Percentiles rank a stretch among this genome's conserved stretches.
Evolutionary conservation across 805 yeast genomes (phyloP).

Genomic region (Sugiyamaella smithiae): DNA sequence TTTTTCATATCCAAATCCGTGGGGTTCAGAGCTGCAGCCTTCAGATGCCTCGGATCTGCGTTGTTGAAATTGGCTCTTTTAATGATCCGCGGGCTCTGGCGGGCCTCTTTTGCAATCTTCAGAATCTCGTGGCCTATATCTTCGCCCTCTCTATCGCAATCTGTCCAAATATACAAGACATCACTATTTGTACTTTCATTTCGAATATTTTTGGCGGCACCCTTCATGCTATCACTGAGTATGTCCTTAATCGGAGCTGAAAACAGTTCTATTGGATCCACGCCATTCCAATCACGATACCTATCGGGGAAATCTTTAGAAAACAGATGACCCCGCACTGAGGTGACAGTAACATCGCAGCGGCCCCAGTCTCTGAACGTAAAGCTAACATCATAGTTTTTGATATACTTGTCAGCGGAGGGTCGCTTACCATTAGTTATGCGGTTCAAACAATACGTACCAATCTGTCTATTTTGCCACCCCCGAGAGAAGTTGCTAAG

Average conservation of each 20-base stretch:
- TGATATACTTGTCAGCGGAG: slow-evolving; percentile 58
- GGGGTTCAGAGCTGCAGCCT: slow-evolving; percentile 72
- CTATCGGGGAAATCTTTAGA: slow-evolving; percentile 61
- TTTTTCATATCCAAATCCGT: slow-evolving; percentile 58
- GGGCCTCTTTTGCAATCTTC: slow-evolving; percentile 59
- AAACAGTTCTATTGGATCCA: slow-evolving; percentile 63
- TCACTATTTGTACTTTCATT: slow-evolving; percentile 60
- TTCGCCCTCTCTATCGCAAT: slow-evolving; percentile 97
- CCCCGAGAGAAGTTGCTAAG: slow-evolving; percentile 71
- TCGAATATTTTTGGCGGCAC: slow-evolving; percentile 63
- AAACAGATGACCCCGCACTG: slow-evolving; percentile 84
- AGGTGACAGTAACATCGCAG: slow-evolving; percentile 85
- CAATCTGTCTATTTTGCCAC: too few species aligned
- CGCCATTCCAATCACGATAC: slow-evolving; percentile 55
- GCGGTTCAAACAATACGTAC: too few species aligned
- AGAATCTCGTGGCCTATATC: slow-evolving; percentile 83
- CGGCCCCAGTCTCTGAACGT: slow-evolving; percentile 69
- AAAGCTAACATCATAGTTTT: slow-evolving; percentile 75
- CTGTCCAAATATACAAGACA: slow-evolving; percentile 91
- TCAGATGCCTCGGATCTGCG: slow-evolving; percentile 68
- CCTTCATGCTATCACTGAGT: slow-evolving; percentile 41
- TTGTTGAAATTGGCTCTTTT: slow-evolving; percentile 87
- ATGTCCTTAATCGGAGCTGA: slow-evolving; percentile 58
- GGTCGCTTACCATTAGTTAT: too few species aligned
- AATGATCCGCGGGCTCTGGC: slow-evolving; percentile 48